A percentile compares a stretch with the other conserved stretches of the same genome.
Evolutionary conservation across 352 stramenopile species (phyloP).

Genomic region (Elongisporangium undulatum): DNA sequence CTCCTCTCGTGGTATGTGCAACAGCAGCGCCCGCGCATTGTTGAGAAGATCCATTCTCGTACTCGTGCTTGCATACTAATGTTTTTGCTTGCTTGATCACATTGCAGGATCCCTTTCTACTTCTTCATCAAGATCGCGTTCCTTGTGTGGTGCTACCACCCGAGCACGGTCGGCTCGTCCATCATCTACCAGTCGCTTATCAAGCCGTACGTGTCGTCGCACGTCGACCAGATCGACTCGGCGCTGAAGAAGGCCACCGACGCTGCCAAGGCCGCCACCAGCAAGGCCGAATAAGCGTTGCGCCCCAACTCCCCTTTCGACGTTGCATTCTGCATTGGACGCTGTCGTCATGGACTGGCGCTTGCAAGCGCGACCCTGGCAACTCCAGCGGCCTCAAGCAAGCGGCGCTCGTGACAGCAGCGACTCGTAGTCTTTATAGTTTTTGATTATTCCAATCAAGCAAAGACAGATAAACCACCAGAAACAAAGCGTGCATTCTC

Average conservation of each 20-base stretch:
- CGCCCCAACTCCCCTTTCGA: not conserved
- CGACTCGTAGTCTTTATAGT: not conserved
- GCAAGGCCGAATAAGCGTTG: slow-evolving; percentile 41
- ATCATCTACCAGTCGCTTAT: slow-evolving; percentile 83
- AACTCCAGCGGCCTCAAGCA: not conserved
- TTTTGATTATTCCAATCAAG: slow-evolving; percentile 1
- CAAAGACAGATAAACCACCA: not conserved
- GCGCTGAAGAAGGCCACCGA: slow-evolving; percentile 53
- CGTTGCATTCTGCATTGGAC: not conserved
- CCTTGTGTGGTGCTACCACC: slow-evolving; percentile 84
- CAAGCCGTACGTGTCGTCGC: slow-evolving; percentile 77
- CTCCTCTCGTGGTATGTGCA: slow-evolving; percentile 64
- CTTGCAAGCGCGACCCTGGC: not conserved
- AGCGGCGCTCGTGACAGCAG: not conserved
- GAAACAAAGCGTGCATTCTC: not conserved
- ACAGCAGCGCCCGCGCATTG: too few relatives aligned
- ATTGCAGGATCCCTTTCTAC: slow-evolving; percentile 73
- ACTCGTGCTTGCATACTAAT: not conserved
- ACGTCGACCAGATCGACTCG: slow-evolving; percentile 64
- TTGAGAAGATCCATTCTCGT: not conserved
- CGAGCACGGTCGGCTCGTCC: slow-evolving; percentile 71
- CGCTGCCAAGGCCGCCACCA: slow-evolving; percentile 38
- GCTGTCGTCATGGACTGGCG: not conserved
- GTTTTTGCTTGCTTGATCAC: not conserved
- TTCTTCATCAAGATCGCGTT: slow-evolving; percentile 87